Conservation (phyloP, 2,329 filamentous ascomycete species). For the Rugonectria rugulosa region DNA sequence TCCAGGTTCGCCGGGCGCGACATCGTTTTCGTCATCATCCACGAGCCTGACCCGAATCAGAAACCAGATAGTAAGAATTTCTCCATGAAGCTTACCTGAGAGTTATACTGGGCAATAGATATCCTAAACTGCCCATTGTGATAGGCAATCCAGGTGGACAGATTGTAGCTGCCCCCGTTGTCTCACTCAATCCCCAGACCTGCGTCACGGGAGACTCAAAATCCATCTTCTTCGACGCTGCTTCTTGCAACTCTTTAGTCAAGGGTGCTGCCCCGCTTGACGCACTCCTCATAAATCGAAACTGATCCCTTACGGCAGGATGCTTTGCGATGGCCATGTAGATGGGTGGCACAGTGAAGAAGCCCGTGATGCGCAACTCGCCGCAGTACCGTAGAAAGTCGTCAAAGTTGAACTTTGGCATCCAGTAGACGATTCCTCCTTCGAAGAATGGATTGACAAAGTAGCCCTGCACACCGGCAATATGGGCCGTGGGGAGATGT, state of each 20-base stretch:
- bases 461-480: conserved; percentile 55
- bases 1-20: conserved; percentile 53
- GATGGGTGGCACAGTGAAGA: conserved; percentile 69
- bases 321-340: conserved; percentile 66
- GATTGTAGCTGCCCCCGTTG: conserved; percentile 56
- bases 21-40: conserved; percentile 50
- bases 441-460: conserved; percentile 51
- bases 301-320: conserved; percentile 62
- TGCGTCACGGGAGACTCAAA: conserved; percentile 53
- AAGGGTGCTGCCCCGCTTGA: conserved; percentile 64
- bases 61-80: not conserved
- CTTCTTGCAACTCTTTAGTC: conserved; percentile 59
- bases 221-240: conserved; percentile 58
- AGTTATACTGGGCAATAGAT: conserved; percentile 39
- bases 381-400: conserved; percentile 62
- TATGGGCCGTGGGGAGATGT: conserved; percentile 56
- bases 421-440: conserved; percentile 65
- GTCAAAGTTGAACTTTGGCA: conserved; percentile 65
- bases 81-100: conserved; percentile 33
- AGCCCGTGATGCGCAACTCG: conserved; percentile 58
- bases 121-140: conserved; percentile 55
- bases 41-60: conserved; percentile 43
- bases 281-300: conserved; percentile 56
- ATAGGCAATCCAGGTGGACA: conserved; percentile 51
- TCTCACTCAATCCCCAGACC: conserved; percentile 67